A percentile compares a stretch with the other conserved stretches of the same genome.
Evolutionary conservation across 768 basidiomycete genomes (phyloP).

Genomic region (Rhizopogon rudus): DNA sequence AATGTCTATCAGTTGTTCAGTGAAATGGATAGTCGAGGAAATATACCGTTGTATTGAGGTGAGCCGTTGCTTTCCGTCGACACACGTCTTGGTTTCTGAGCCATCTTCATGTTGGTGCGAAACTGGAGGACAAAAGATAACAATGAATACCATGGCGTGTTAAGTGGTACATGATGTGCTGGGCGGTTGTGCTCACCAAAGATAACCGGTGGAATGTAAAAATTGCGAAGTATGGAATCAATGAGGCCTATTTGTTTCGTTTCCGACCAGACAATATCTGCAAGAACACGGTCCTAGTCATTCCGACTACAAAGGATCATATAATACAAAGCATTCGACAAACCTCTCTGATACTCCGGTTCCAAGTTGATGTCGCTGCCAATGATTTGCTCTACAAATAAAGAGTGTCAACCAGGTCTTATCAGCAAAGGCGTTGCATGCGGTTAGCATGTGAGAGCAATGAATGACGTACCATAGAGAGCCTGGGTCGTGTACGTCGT

Average conservation of each 20-base stretch:
- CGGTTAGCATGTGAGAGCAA: not conserved
- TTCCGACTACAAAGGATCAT: not conserved
- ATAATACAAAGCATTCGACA: slow-evolving; percentile 1
- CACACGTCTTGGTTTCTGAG: slow-evolving; percentile 59
- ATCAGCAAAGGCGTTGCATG: not conserved
- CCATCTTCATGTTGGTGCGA: slow-evolving; percentile 54
- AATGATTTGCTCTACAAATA: slow-evolving; percentile 53
- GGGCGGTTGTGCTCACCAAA: slow-evolving; percentile 44
- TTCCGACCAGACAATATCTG: slow-evolving; percentile 80
- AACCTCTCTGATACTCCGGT: slow-evolving; percentile 77
- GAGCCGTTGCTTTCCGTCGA: slow-evolving; percentile 78
- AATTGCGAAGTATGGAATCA: slow-evolving; percentile 75
- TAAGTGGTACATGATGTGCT: not conserved
- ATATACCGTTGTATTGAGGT: slow-evolving; percentile 68
- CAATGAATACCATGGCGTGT: not conserved
- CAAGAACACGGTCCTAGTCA: not conserved
- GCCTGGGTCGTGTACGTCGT: slow-evolving; percentile 63
- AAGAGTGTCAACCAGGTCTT: not conserved
- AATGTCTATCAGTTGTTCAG: not conserved
- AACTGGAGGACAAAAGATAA: slow-evolving; percentile 30
- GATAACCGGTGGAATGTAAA: slow-evolving; percentile 76
- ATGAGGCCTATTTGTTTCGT: slow-evolving; percentile 70
- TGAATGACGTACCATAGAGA: slow-evolving; percentile 41
- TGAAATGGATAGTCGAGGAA: not conserved
- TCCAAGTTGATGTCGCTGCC: slow-evolving; percentile 63